A percentile compares a stretch with the other conserved stretches of the same genome.
phyloP scores from a whole-genome alignment of 805 yeast species.

The Kuraishia hungarica region DNA sequence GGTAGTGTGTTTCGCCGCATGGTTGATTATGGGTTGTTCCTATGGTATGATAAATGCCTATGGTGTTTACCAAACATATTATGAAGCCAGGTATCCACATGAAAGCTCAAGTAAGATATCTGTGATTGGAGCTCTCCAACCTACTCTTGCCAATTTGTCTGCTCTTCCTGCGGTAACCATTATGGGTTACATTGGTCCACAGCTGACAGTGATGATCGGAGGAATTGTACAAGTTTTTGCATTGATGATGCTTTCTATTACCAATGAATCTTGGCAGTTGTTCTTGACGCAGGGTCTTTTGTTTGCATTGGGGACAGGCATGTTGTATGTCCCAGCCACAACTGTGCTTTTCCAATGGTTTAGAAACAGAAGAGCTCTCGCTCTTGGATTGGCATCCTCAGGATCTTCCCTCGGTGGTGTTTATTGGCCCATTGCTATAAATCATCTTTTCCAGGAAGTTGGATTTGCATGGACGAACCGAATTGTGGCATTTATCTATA shows the following conservation, averaged over 20 bases:
- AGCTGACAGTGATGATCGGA: constrained; percentile 29
- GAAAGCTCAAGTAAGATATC: constrained; percentile 39
- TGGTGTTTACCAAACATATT: constrained; percentile 50
- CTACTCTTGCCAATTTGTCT: constrained; percentile 33
- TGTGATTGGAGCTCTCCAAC: constrained; percentile 46
- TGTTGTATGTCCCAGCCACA: constrained; percentile 34
- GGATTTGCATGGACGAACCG: constrained; percentile 38
- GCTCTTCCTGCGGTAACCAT: constrained; percentile 39
- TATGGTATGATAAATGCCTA: constrained; percentile 54
- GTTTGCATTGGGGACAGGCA: constrained; percentile 38
- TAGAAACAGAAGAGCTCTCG: constrained; percentile 31
- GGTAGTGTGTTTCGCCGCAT: constrained; percentile 40
- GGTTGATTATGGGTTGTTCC: constrained; percentile 36
- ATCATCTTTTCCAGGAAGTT: constrained; percentile 13
- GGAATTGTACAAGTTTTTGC: constrained; percentile 33
- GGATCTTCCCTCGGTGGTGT: constrained; percentile 49
- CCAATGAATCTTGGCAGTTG: constrained; percentile 39
- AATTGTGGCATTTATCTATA: constrained; percentile 21
- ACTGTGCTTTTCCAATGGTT: constrained; percentile 43
- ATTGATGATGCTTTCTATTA: constrained; percentile 36
- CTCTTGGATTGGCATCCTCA: constrained; percentile 36
- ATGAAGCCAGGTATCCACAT: constrained; percentile 30
- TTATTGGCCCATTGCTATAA: constrained; percentile 32
- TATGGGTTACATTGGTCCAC: constrained; percentile 34
- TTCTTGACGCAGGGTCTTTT: constrained; percentile 44